Percentiles rank a stretch among this genome's conserved stretches.
phyloP scores from a whole-genome alignment of 352 stramenopile species.

The Pythium phragmitis region DNA sequence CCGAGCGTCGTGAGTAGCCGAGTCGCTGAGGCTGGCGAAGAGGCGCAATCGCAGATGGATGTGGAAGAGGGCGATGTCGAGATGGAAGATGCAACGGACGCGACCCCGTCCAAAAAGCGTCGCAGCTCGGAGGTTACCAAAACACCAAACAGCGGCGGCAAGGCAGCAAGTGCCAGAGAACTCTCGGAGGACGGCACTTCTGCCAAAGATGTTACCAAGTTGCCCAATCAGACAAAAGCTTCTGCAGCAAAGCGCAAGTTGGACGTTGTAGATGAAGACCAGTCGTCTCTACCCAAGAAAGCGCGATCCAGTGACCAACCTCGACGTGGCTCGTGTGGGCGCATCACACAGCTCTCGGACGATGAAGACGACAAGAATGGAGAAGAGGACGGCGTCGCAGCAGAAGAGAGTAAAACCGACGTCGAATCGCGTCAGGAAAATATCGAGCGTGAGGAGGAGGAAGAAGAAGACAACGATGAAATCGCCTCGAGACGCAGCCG shows the following conservation, averaged over 20 bases:
- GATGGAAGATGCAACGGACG: not conserved
- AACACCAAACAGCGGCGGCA: not conserved
- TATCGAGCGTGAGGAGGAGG: constrained; percentile 5
- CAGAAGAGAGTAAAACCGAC: not conserved
- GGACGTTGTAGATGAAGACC: constrained; percentile 16
- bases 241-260: constrained; percentile 26
- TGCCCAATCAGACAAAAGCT: not conserved
- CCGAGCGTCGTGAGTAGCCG: constrained; percentile 8
- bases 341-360: constrained; percentile 27
- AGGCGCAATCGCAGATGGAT: constrained; percentile 12
- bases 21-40: constrained; percentile 1
- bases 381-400: not conserved
- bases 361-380: constrained; percentile 20
- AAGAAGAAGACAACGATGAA: constrained; percentile 18
- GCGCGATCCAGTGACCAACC: not conserved
- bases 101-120: constrained; percentile 1
- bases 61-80: constrained; percentile 6
- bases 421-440: not conserved
- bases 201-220: not conserved
- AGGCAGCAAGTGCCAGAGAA: not conserved
- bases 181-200: not conserved
- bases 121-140: not conserved
- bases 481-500: constrained; percentile 16
- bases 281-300: constrained; percentile 11
- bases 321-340: constrained; percentile 17